These are phyloP conservation scores for Ogataea sp. DNA, from an alignment of 805 yeast species.

Conservation along the genomic window DNA sequence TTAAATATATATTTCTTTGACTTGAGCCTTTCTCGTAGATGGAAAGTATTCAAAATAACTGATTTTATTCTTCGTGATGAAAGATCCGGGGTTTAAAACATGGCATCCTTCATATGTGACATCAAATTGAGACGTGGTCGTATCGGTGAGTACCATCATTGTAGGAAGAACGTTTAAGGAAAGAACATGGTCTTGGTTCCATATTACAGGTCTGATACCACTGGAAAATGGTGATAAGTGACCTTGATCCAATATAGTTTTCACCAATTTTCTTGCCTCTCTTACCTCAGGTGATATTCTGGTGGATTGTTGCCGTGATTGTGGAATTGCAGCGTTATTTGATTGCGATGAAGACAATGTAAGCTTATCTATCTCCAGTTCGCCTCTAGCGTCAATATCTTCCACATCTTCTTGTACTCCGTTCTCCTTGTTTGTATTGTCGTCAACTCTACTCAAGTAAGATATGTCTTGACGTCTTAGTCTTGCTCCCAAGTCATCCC, in stretches of 20 bases:
- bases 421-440: slow-evolving; percentile 6
- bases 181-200: slow-evolving; percentile 64
- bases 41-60: slow-evolving; percentile 73
- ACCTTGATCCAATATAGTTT: slow-evolving; percentile 83
- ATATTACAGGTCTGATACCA: slow-evolving; percentile 51
- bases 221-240: slow-evolving; percentile 73
- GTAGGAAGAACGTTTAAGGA: slow-evolving; percentile 76
- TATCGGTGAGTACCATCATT: slow-evolving; percentile 54
- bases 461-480: slow-evolving; percentile 62
- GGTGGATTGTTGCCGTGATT: slow-evolving; percentile 9
- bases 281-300: slow-evolving; percentile 36
- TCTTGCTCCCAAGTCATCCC: slow-evolving; percentile 68
- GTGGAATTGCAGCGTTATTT: neutral
- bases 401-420: no score
- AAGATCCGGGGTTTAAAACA: slow-evolving; percentile 63
- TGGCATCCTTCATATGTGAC: slow-evolving; percentile 78
- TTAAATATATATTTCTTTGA: slow-evolving; percentile 34
- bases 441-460: slow-evolving; percentile 30
- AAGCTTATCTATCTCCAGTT: slow-evolving; percentile 12
- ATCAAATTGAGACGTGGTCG: slow-evolving; percentile 62
- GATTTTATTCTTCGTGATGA: slow-evolving; percentile 38
- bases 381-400: no score
- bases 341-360: slow-evolving; percentile 2
- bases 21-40: slow-evolving; percentile 40
- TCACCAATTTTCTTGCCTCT: slow-evolving; percentile 64